phyloP scores from a whole-genome alignment of 2,329 filamentous ascomycete species.

The Xylariaceae sp. region DNA sequence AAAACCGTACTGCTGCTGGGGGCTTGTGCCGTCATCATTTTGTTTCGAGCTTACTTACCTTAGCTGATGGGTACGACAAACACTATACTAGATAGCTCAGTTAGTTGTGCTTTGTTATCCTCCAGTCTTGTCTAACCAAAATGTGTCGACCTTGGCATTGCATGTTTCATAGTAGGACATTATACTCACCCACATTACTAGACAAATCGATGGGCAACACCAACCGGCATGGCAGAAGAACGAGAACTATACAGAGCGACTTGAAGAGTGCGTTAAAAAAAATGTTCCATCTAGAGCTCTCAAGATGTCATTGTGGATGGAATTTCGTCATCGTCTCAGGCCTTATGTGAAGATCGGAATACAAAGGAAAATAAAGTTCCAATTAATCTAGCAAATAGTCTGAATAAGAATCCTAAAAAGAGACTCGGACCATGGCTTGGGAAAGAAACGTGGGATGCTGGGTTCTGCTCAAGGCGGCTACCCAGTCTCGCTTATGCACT shows the following conservation, averaged over 20 bases:
- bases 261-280: background rate
- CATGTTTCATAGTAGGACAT: slow-evolving; percentile 22
- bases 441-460: slow-evolving; percentile 8
- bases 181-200: background rate
- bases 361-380: too few relatives aligned
- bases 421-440: slow-evolving; percentile 2
- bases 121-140: slow-evolving; percentile 25
- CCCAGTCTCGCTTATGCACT: slow-evolving; percentile 20
- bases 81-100: slow-evolving; percentile 10
- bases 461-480: slow-evolving; percentile 3
- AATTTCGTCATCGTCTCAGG: too few relatives aligned
- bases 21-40: background rate
- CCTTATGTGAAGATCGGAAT: too few relatives aligned
- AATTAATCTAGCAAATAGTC: background rate
- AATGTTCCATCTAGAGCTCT: background rate
- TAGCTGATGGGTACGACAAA: slow-evolving; percentile 4
- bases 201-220: background rate
- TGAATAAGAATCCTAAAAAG: background rate
- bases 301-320: background rate
- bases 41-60: background rate
- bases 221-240: background rate
- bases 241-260: background rate
- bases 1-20: slow-evolving; percentile 10
- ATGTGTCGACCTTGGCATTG: slow-evolving; percentile 27
- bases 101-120: slow-evolving; percentile 15